phyloP scores from a whole-genome alignment of 2,329 filamentous ascomycete species.

The Alternaria tenuissima region DNA sequence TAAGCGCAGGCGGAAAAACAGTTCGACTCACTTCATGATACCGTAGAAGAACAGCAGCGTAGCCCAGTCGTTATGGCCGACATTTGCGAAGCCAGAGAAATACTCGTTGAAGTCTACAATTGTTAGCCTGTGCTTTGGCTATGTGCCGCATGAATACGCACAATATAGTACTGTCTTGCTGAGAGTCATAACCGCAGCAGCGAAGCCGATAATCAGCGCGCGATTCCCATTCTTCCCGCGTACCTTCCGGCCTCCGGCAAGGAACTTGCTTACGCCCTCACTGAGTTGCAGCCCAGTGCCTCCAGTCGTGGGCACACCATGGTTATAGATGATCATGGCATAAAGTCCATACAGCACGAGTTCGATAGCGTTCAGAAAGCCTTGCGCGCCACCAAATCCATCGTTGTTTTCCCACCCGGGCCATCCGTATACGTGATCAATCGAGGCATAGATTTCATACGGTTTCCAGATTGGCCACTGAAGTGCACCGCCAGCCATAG shows the following conservation, averaged over 20 bases:
- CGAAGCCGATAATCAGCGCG: slow-evolving; percentile 67
- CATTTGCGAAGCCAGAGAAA: slow-evolving; percentile 67
- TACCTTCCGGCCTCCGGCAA: slow-evolving; percentile 61
- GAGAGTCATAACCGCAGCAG: slow-evolving; percentile 68
- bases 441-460: slow-evolving; percentile 79
- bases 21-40: slow-evolving; percentile 68
- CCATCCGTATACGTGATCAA: slow-evolving; percentile 85
- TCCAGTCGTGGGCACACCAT: slow-evolving; percentile 46
- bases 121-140: slow-evolving; percentile 17
- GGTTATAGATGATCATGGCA: slow-evolving; percentile 61
- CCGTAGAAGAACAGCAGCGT: slow-evolving; percentile 68
- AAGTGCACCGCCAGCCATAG: slow-evolving; percentile 78
- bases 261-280: slow-evolving; percentile 52
- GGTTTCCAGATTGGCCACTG: slow-evolving; percentile 78
- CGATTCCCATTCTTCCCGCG: slow-evolving; percentile 61
- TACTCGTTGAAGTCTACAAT: slow-evolving; percentile 66
- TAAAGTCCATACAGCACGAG: slow-evolving; percentile 70
- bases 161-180: slow-evolving; percentile 74
- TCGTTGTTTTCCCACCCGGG: slow-evolving; percentile 70
- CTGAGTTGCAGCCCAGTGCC: slow-evolving; percentile 52
- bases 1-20: not conserved
- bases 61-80: slow-evolving; percentile 66
- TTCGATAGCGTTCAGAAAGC: slow-evolving; percentile 73
- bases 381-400: slow-evolving; percentile 83
- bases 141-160: slow-evolving; percentile 49